Evolutionary conservation across 192 early-diverging fungal species (phyloP).

Genomic region (Obelidium mucronatum): DNA sequence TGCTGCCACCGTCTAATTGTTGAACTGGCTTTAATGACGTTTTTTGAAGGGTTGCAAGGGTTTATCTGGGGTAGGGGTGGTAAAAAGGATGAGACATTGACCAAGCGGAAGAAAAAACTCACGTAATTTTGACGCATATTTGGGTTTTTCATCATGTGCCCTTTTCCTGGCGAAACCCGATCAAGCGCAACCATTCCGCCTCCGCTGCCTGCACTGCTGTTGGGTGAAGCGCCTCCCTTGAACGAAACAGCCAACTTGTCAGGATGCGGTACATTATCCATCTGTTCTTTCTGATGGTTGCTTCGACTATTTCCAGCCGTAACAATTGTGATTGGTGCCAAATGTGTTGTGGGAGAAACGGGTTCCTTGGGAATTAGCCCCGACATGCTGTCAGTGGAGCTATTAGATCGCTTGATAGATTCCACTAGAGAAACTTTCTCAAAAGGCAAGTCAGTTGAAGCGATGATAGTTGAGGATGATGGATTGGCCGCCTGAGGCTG

Average conservation of each 20-base stretch:
- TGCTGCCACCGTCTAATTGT: conserved; percentile 81
- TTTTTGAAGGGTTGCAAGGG: conserved; percentile 44
- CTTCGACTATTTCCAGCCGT: background rate
- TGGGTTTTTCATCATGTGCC: background rate
- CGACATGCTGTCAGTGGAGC: background rate
- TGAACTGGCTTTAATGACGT: conserved; percentile 57
- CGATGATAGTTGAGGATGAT: background rate
- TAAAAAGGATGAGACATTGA: background rate
- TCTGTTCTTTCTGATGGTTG: conserved; percentile 10
- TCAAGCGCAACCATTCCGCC: background rate
- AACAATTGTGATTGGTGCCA: conserved; percentile 4
- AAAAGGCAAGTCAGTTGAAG: background rate
- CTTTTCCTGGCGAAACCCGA: conserved; percentile 1
- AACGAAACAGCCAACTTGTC: conserved; percentile 31
- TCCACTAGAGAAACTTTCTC: background rate
- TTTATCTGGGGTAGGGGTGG: conserved; percentile 29
- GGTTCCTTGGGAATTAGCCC: background rate
- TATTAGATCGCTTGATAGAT: background rate
- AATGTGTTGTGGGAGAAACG: background rate
- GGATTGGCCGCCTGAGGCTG: too few relatives aligned
- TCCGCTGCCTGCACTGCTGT: too few relatives aligned
- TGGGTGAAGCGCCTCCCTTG: conserved; percentile 33
- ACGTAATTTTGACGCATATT: conserved; percentile 30
- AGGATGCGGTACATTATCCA: background rate
- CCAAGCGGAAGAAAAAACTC: background rate